Evolutionary conservation across 192 early-diverging fungal species (phyloP), one percentile per base, ranked within the genome.

Genomic region (Phlyctochytrium bullatum): DNA sequence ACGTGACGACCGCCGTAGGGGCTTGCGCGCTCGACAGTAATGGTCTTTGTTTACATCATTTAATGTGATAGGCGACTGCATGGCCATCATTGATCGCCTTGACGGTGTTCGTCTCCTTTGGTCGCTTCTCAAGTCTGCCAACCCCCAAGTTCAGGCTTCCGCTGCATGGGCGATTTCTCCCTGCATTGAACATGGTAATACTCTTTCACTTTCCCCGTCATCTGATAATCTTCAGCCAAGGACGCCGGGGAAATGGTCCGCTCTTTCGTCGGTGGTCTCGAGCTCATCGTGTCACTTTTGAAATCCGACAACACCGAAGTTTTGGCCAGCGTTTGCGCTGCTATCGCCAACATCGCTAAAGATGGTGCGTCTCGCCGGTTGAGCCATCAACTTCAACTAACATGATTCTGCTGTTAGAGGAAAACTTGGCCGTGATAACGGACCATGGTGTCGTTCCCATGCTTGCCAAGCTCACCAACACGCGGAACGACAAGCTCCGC

Each of bases 221-320:
- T 10, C 10, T 10, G 12, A 0, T n/a, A 35, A 59, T 32, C 23
- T 36, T 20, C 59, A 86, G 84, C 86, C 28, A 88, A 87, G 66
- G 85, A 87, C 59, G 84, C 86, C 2, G 86, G 85, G 2, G 86
- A 88, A 75, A 88, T 87, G 85, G 86, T 88, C 51, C 77, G 86
- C 30, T 88, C 86, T 2, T 88, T 88, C 66, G 86, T 88, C 30
- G 86, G 86, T 4, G 86, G 85, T 72, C 72, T 88, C 17, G 86
- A 88, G 69, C 73, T 88, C 23, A 86, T 88, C 60, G 86, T 88
- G 0, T 85, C 84, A 34, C 76, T 88, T 23, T 71, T 88, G 30
- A 87, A 87, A 68, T 85, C 84, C 32, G 81, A 83, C 53, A 62
- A 84, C 69, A 61, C 72, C 10, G 79, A 87, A 36, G 85, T 88